Evolutionary conservation across 306 rosid genomes (phyloP).

Genomic region (Prunus dulcis): DNA sequence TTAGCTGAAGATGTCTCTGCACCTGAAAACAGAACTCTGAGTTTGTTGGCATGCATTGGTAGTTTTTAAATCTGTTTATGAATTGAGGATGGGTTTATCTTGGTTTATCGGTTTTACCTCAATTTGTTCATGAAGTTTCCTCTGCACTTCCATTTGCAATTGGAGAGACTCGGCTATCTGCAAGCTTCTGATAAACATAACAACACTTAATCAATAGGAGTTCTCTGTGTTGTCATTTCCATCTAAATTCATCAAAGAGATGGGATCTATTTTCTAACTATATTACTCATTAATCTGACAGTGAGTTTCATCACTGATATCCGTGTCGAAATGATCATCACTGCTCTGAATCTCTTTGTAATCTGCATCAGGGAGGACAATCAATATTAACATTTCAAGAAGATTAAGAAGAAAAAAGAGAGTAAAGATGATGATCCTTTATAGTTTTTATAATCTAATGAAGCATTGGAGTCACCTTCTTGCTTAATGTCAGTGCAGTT

Average conservation of each 20-base stretch:
- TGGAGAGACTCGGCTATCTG: constrained; percentile 76
- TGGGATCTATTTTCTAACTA: constrained; percentile 37
- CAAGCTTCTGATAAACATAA: constrained; percentile 45
- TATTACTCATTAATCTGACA: constrained; percentile 63
- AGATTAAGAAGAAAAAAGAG: background rate
- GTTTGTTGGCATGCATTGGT: constrained; percentile 2
- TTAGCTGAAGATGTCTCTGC: constrained; percentile 77
- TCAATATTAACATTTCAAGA: background rate
- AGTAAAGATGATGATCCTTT: background rate
- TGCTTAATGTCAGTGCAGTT: constrained; percentile 47
- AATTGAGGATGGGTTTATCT: background rate
- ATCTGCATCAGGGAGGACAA: constrained; percentile 39
- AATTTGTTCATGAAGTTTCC: constrained; percentile 72
- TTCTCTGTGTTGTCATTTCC: constrained; percentile 22
- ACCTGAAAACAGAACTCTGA: constrained; percentile 45
- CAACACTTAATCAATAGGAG: constrained; percentile 32
- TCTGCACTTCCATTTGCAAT: constrained; percentile 83
- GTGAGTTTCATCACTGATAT: constrained; percentile 45
- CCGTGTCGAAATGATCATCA: constrained; percentile 47
- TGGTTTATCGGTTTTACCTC: constrained; percentile 47
- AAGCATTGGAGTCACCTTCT: constrained; percentile 49
- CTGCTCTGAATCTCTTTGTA: constrained; percentile 49
- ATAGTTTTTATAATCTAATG: background rate
- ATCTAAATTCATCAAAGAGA: constrained; percentile 19
- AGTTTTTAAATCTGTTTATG: background rate